phyloP scores from a whole-genome alignment of 495 filamentous ascomycete species.

The Neurospora sp. region DNA sequence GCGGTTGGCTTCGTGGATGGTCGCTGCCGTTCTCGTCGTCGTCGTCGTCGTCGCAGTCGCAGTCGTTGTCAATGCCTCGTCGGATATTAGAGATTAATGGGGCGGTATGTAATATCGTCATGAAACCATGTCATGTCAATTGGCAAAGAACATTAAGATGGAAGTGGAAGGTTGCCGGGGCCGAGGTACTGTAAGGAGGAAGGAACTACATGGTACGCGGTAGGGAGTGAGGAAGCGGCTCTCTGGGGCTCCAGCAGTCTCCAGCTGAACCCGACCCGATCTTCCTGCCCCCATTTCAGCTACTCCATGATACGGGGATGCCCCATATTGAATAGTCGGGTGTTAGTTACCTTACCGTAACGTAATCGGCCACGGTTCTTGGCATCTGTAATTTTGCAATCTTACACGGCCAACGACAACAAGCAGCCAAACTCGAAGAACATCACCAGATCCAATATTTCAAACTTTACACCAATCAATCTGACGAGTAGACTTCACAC shows the following conservation, averaged over 20 bases:
- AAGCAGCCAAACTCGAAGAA: not conserved
- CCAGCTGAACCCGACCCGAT: not conserved
- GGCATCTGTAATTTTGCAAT: not conserved
- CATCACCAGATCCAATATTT: not conserved
- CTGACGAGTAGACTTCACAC: not conserved
- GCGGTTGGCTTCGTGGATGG: constrained; percentile 2
- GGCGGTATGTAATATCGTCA: not conserved
- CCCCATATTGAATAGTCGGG: not conserved
- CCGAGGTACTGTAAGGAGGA: not conserved
- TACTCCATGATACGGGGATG: not conserved
- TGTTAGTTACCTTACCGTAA: not conserved
- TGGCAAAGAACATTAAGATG: not conserved
- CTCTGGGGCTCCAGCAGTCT: not conserved
- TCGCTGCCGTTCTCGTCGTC: not conserved
- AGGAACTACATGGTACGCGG: not conserved
- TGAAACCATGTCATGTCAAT: not conserved
- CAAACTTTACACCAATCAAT: not conserved
- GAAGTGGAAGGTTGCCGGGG: not conserved
- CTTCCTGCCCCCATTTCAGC: not conserved
- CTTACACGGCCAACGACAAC: not conserved
- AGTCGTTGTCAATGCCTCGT: not conserved
- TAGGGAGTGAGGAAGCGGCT: not conserved
- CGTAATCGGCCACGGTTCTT: not conserved
- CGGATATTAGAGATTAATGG: not conserved
- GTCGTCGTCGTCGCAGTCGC: not conserved